Evolutionary conservation across 1,284 basidiomycete species (phyloP).

Genomic region (Cutaneotrichosporon sp.): DNA sequence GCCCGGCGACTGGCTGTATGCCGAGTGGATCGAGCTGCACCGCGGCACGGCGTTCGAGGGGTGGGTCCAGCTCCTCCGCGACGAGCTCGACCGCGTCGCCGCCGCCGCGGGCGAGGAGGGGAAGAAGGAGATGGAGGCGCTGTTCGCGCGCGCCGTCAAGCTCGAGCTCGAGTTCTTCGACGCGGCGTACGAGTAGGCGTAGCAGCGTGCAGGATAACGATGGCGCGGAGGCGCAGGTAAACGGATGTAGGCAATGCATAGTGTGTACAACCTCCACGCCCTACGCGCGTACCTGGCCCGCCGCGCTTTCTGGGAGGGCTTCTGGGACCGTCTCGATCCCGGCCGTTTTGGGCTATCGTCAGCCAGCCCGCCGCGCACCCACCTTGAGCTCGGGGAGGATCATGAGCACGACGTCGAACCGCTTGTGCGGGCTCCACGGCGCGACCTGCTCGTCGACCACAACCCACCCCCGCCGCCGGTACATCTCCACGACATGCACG

Average conservation of each 20-base stretch:
- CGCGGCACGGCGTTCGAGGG: constrained; percentile 19
- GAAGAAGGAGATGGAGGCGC: constrained; percentile 5
- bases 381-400: neutral
- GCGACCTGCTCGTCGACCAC: neutral
- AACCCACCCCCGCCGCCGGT: neutral
- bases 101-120: neutral
- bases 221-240: too few relatives aligned
- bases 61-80: constrained; percentile 19
- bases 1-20: constrained; percentile 18
- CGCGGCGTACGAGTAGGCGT: constrained; percentile 13
- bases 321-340: neutral
- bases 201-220: too few relatives aligned
- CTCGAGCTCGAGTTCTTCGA: constrained; percentile 24
- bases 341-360: neutral
- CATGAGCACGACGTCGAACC: neutral
- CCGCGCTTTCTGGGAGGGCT: too few relatives aligned
- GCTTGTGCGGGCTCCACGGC: neutral
- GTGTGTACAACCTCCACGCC: neutral
- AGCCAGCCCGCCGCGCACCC: neutral
- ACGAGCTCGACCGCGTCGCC: constrained; percentile 23
- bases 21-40: constrained; percentile 30
- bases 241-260: too few relatives aligned
- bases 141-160: constrained; percentile 17
- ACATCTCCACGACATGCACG: neutral
- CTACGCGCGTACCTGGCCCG: neutral